Percentiles rank a stretch among this genome's conserved stretches.
Evolutionary conservation across 2,329 filamentous ascomycete genomes (phyloP).

Genomic region (Fusarium sp.): DNA sequence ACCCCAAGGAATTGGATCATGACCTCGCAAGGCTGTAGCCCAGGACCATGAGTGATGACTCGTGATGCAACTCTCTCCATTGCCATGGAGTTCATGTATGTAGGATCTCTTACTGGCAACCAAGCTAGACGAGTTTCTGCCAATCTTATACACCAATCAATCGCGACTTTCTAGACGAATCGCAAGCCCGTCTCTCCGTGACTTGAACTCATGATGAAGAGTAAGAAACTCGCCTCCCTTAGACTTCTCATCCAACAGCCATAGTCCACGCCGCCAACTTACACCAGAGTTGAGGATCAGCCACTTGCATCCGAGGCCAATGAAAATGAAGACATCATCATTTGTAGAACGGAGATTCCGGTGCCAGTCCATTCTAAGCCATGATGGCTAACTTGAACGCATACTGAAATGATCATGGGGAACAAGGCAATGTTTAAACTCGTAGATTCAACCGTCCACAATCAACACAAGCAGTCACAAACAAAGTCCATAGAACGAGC

Average conservation of each 20-base stretch:
- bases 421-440: neutral
- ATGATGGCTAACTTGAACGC: neutral
- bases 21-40: slow-evolving; percentile 19
- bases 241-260: neutral
- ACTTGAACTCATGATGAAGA: neutral
- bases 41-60: neutral
- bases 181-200: neutral
- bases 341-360: neutral
- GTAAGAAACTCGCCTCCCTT: neutral
- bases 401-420: neutral
- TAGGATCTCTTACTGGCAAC: neutral
- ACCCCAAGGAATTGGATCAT: slow-evolving; percentile 45
- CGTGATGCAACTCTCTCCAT: neutral
- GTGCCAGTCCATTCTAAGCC: neutral
- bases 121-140: neutral
- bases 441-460: neutral
- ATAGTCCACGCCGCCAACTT: neutral
- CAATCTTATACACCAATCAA: neutral
- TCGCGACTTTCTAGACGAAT: neutral
- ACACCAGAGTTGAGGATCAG: neutral
- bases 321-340: neutral
- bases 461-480: neutral
- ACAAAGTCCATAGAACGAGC: neutral
- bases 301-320: neutral
- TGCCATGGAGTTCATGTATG: neutral